Evolutionary conservation across 2,329 filamentous ascomycete genomes (phyloP), one percentile per base, ranked within the genome.

Genomic region (Fusarium decemcellulare): DNA sequence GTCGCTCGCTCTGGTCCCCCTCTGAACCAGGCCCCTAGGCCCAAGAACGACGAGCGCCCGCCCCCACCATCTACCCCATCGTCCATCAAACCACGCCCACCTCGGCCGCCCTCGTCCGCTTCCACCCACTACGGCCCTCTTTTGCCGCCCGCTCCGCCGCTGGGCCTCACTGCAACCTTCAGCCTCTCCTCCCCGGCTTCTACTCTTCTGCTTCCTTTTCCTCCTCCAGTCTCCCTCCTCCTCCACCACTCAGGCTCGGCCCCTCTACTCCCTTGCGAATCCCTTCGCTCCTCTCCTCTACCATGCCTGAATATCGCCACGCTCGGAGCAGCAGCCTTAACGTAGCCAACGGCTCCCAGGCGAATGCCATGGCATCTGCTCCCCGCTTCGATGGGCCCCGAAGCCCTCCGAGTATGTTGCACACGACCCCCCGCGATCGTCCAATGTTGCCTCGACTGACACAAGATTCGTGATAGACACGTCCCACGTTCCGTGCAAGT

Each of bases 401-500:
- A 73, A 91, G 88, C 79, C 89, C 89, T 69, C 88, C 89, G 30
- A 90, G 88, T 88, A 83, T 61, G 74, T 74, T 70, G 71, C 72
- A 73, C 69, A 72, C 72, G 68, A 70, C 65, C 70, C 70, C 72
- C 65, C 64, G 63, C 65, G 59, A 65, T 59, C 54, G 54, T 70
- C 54, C 50, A 70, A 70, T 66, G 53, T 56, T 51, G 60, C 58
- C 54, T 62, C 44, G 55, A 68, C 74, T 76, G 67, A 76, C 68
- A 64, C 67, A 48, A 55, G 29, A 46, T 71, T 67, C 60, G 61
- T 69, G 68, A 64, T 70, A 98, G 95, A 97, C 81, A 97, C 96
- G 16, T 92, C 95, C 67, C 96, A 98, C 84, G 96, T 99, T 46
- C 96, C 96, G 40, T 99, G 96, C 92, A 98, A 98, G 87, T 99